Conservation (phyloP, 75 land plant genomes). For the Cryptomeria japonica region DNA sequence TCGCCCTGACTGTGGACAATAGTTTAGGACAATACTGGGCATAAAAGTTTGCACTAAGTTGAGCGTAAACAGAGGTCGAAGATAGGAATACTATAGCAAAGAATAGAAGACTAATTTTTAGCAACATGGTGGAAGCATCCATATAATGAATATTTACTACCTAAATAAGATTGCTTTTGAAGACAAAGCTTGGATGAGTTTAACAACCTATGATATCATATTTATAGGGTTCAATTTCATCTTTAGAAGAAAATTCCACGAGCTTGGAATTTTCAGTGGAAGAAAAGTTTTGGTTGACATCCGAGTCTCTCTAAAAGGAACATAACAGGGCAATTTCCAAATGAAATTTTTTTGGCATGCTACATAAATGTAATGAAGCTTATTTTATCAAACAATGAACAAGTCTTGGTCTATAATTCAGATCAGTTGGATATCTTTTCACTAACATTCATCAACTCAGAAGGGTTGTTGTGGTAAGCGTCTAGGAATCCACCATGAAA, state of each 20-base stretch:
- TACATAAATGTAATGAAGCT: no score
- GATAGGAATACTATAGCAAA: background rate
- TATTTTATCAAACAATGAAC: background rate
- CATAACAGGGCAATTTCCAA: background rate
- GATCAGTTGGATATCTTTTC: background rate
- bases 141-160: no score
- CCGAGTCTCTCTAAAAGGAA: no score
- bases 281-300: no score
- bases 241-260: background rate
- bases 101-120: background rate
- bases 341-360: background rate
- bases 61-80: background rate
- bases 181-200: no score
- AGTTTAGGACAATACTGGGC: conserved; percentile 5
- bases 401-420: background rate
- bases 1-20: conserved; percentile 8
- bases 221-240: background rate
- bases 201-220: background rate
- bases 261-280: background rate
- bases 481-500: background rate
- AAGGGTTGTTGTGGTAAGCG: background rate
- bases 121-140: background rate
- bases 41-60: conserved; percentile 13
- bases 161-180: no score
- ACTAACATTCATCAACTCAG: background rate